Evolutionary conservation across 768 basidiomycete species (phyloP), one percentile per base, ranked within the genome.

Genomic region (Leccinum boreale): DNA sequence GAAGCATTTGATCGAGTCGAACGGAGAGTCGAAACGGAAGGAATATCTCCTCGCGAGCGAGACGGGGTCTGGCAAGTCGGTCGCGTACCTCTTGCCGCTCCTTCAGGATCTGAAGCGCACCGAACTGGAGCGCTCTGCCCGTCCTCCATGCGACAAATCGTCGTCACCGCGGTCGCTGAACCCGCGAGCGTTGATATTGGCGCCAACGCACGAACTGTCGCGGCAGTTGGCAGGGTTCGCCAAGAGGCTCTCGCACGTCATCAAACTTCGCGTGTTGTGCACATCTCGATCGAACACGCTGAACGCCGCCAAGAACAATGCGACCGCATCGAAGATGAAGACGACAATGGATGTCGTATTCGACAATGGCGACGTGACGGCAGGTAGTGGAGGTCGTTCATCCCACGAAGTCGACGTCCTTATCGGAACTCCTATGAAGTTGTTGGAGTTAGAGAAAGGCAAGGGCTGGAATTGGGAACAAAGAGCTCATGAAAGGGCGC

Each of bases 21-120:
- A 58, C 33, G 29, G 46, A 15, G 64, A 52, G 35, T 36, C 60
- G 14, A 64, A 53, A 26, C 62, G 58, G 64, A 72, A 58, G 48
- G 76, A 84, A 50, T 86, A 80, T 62, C 80, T 96, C 6, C 79
- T 96, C 1, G 94, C 92, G 0, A 87, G 89, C 0, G 93, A 95
- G 72, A 96, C 92, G 0, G 94, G 94, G 15, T 93, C 92, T 0
- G 94, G 93, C 1, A 96, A 96, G 75, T 93, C 90, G 2, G 82
- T 95, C 28, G 94, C 94, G 1, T 96, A 94, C 70, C 81, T 95
- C 45, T 79, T 95, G 5, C 94, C 94, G 0, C 71, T 95, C 54
- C 78, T 96, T 2, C 89, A 95, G 62, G 75, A 81, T 60, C 76
- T 95, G 68, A 96, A 96, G 70, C 68, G 74, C 50, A 76, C 81